phyloP scores from a whole-genome alignment of 2,329 filamentous ascomycete genomes.

The Pseudocercospora cruenta region DNA sequence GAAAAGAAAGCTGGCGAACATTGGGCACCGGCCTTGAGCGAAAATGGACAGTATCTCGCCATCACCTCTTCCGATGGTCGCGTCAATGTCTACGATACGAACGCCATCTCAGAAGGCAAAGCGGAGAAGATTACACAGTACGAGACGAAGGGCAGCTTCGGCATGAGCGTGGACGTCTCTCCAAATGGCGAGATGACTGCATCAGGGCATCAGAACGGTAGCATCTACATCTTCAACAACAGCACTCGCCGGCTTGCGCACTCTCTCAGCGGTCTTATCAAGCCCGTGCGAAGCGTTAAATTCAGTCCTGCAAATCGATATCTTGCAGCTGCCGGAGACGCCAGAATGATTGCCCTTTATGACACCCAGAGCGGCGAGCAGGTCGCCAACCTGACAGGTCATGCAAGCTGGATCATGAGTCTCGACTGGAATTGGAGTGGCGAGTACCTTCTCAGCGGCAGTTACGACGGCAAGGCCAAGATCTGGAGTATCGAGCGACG shows the following conservation, averaged over 20 bases:
- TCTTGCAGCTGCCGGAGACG: constrained; percentile 87
- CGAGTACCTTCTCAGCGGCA: constrained; percentile 83
- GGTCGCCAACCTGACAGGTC: constrained; percentile 78
- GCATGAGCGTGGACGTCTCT: constrained; percentile 80
- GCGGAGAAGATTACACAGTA: constrained; percentile 73
- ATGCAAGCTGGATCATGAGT: constrained; percentile 84
- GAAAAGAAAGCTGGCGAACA: constrained; percentile 68
- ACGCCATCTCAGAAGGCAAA: constrained; percentile 43
- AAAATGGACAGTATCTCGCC: constrained; percentile 82
- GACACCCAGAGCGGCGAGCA: constrained; percentile 92
- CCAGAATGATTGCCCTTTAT: constrained; percentile 85
- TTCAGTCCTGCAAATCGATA: constrained; percentile 87
- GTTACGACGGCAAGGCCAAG: constrained; percentile 89
- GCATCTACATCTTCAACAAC: constrained; percentile 94
- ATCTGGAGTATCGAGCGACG: constrained; percentile 89
- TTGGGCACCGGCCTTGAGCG: constrained; percentile 86
- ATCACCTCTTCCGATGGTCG: constrained; percentile 84
- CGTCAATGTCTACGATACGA: constrained; percentile 82
- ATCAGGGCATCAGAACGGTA: constrained; percentile 89
- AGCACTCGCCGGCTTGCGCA: constrained; percentile 82
- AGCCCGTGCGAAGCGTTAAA: constrained; percentile 79
- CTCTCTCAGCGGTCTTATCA: constrained; percentile 85
- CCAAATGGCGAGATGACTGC: constrained; percentile 82
- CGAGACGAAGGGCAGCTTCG: constrained; percentile 92
- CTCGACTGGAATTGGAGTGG: constrained; percentile 93